Conservation (phyloP, 108 stramenopile species). For the Epithemia pelagica region DNA sequence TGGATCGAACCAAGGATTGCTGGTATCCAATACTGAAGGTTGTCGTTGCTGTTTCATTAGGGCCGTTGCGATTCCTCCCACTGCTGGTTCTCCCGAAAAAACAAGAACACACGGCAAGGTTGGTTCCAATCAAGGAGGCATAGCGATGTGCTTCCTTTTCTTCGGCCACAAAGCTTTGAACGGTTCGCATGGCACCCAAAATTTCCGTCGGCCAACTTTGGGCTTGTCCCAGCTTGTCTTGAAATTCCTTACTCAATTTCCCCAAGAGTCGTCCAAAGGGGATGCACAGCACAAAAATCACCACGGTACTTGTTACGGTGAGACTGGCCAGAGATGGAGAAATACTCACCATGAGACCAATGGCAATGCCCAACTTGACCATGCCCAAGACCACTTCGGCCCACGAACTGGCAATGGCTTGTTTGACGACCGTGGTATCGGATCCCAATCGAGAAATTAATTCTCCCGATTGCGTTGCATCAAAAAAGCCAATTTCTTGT, state of each 20-base stretch:
- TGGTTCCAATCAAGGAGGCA: too few relatives aligned
- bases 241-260: constrained; percentile 45
- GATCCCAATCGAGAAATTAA: constrained; percentile 54
- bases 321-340: constrained; percentile 52
- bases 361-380: constrained; percentile 32
- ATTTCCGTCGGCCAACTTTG: too few relatives aligned
- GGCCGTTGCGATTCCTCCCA: too few relatives aligned
- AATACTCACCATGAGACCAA: constrained; percentile 66
- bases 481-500: constrained; percentile 85
- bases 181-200: too few relatives aligned
- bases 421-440: constrained; percentile 67
- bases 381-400: constrained; percentile 35
- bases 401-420: too few relatives aligned
- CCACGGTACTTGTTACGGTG: constrained; percentile 22
- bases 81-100: too few relatives aligned
- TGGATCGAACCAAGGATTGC: constrained; percentile 39
- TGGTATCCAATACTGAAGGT: constrained; percentile 57
- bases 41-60: too few relatives aligned
- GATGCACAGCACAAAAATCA: not conserved
- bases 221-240: too few relatives aligned
- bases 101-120: too few relatives aligned
- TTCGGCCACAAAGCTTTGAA: too few relatives aligned
- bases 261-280: constrained; percentile 49
- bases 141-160: too few relatives aligned
- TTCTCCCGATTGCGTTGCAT: constrained; percentile 70